These are phyloP conservation scores for Aureobasidium leucospermi DNA, from an alignment of 2,329 filamentous ascomycete genomes.

Conservation along the genomic window DNA sequence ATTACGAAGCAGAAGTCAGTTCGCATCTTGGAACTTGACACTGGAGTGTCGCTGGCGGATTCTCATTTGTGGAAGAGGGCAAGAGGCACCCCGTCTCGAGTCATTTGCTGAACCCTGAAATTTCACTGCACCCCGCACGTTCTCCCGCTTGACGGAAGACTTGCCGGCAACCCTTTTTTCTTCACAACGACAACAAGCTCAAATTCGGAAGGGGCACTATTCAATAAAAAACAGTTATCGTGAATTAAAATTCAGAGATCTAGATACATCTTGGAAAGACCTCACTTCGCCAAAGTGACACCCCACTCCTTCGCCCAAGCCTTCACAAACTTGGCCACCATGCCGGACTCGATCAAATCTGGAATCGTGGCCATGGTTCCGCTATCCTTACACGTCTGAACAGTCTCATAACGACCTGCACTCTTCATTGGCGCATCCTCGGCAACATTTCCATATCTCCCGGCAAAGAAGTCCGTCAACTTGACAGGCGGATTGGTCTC, in stretches of 20 bases:
- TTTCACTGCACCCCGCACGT: neutral
- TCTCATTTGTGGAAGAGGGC: neutral
- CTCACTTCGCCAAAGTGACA: neutral
- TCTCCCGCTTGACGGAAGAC: neutral
- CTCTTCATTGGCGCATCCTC: constrained; percentile 14
- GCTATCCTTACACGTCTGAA: constrained; percentile 17
- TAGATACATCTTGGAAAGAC: too few relatives aligned
- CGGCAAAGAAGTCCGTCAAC: constrained; percentile 25
- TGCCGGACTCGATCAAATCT: constrained; percentile 18
- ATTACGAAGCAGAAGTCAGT: neutral
- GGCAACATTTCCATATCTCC: constrained; percentile 22
- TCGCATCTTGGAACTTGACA: neutral
- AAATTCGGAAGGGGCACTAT: neutral
- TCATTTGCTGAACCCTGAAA: neutral
- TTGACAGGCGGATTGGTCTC: constrained; percentile 26
- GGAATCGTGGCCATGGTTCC: constrained; percentile 12
- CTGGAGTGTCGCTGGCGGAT: neutral
- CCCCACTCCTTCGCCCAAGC: constrained; percentile 19
- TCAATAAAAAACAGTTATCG: too few relatives aligned
- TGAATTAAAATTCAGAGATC: too few relatives aligned
- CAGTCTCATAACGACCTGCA: constrained; percentile 19
- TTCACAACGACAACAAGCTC: neutral
- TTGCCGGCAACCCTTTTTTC: neutral
- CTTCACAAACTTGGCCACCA: constrained; percentile 21
- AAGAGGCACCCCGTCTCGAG: neutral